A percentile compares a stretch with the other conserved stretches of the same genome.
These are phyloP conservation scores for Fusarium sambucinum DNA, from an alignment of 2,329 filamentous ascomycete species.

Conservation along the genomic window DNA sequence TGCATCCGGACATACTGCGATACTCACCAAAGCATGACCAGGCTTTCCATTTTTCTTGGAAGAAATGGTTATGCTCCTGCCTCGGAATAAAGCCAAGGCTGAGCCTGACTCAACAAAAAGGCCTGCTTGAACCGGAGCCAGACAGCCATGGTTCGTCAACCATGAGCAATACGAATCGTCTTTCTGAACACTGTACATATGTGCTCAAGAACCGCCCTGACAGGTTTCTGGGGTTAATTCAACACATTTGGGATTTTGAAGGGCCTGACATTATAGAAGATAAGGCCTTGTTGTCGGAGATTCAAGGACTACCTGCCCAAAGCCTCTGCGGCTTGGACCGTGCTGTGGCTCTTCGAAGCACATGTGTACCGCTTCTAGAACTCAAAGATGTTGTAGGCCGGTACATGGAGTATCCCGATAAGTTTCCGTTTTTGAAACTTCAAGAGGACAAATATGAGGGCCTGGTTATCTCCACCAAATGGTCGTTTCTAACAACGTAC, in stretches of 20 bases:
- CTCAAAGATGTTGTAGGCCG: neutral
- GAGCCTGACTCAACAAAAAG: neutral
- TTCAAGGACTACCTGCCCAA: constrained; percentile 12
- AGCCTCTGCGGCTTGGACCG: constrained; percentile 8
- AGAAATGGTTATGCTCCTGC: constrained; percentile 20
- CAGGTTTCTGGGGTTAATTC: constrained; percentile 19
- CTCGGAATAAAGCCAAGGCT: constrained; percentile 17
- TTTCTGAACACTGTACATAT: neutral
- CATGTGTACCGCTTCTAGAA: constrained; percentile 11
- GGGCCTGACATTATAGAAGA: neutral
- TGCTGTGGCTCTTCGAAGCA: neutral
- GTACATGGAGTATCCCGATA: constrained; percentile 13
- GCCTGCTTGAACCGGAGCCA: too few species aligned
- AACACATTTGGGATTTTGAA: constrained; percentile 26
- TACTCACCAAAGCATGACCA: neutral
- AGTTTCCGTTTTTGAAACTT: constrained; percentile 36
- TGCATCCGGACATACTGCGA: neutral
- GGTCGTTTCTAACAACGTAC: constrained; percentile 19
- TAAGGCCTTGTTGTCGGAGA: neutral
- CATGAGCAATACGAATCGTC: too few species aligned
- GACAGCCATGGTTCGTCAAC: too few species aligned
- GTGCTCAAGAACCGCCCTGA: constrained; percentile 18
- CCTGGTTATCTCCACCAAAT: neutral
- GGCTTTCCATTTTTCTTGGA: constrained; percentile 8
- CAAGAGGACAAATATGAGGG: neutral